Conservation (phyloP, 1,139 yeast genomes). For the Geotrichum siamense region DNA sequence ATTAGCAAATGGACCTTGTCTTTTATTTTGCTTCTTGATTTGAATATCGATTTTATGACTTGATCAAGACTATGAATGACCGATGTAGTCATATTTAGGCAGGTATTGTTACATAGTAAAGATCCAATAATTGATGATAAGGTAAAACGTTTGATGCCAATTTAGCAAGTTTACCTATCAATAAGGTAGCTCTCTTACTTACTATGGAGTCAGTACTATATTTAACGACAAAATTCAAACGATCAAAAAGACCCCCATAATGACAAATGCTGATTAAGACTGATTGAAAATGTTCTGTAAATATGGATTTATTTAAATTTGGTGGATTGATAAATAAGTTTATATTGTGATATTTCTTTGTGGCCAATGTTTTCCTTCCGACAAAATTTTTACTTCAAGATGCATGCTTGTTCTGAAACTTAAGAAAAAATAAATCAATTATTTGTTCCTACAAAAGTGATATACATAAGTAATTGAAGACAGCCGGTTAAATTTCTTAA, state of each 20-base stretch:
- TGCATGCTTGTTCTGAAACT: constrained; percentile 53
- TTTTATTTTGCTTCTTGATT: constrained; percentile 20
- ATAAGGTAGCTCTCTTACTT: constrained; percentile 52
- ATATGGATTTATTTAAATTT: constrained; percentile 19
- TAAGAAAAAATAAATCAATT: constrained; percentile 63
- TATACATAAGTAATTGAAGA: constrained; percentile 51
- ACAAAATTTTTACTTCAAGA: constrained; percentile 46
- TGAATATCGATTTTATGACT: constrained; percentile 36
- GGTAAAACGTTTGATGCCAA: constrained; percentile 53
- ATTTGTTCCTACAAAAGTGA: constrained; percentile 52
- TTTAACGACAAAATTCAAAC: constrained; percentile 45
- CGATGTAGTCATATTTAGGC: constrained; percentile 22
- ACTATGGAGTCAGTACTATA: constrained; percentile 42
- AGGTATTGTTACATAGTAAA: too few relatives aligned
- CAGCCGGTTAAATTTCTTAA: constrained; percentile 55
- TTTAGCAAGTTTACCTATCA: constrained; percentile 56
- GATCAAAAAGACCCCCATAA: constrained; percentile 48
- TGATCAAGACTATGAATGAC: constrained; percentile 43
- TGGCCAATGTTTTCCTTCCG: too few relatives aligned
- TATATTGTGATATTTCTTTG: neutral
- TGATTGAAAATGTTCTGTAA: constrained; percentile 54
- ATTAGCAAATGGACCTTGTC: constrained; percentile 72
- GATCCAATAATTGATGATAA: too few relatives aligned
- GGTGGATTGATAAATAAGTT: constrained; percentile 7
- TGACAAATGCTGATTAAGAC: constrained; percentile 48